phyloP scores from a whole-genome alignment of 768 basidiomycete species.

The Tricholoma saponaceum region DNA sequence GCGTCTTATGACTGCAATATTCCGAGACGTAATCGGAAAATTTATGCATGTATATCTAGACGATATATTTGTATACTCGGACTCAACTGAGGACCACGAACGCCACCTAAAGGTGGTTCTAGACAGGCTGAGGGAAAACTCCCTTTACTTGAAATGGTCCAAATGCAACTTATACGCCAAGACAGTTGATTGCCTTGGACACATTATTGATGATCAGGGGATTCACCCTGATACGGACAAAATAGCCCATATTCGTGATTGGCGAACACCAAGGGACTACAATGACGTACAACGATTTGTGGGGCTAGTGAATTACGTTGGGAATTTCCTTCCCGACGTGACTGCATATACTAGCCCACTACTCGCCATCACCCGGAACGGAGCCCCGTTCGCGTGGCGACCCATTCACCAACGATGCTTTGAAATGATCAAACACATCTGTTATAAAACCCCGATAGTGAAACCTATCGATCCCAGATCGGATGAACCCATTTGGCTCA shows the following conservation, averaged over 20 bases:
- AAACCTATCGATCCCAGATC: not conserved
- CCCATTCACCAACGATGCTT: slow-evolving; percentile 22
- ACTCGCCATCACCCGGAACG: slow-evolving; percentile 22
- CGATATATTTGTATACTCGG: slow-evolving; percentile 25
- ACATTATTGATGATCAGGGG: slow-evolving; percentile 33
- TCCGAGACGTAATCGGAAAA: slow-evolving; percentile 30
- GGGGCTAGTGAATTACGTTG: too few species aligned
- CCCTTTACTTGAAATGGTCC: slow-evolving; percentile 28
- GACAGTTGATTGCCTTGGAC: too few species aligned
- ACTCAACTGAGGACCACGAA: too few species aligned
- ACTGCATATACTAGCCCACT: slow-evolving; percentile 28
- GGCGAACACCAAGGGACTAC: too few species aligned
- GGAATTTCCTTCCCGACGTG: slow-evolving; percentile 31
- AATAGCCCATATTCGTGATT: too few species aligned
- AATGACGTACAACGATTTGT: too few species aligned
- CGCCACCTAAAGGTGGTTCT: slow-evolving; percentile 28
- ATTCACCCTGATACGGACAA: too few species aligned
- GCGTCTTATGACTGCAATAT: slow-evolving; percentile 36
- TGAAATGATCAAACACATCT: too few species aligned
- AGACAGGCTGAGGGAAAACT: slow-evolving; percentile 2
- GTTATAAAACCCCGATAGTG: too few species aligned
- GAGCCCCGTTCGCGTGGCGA: slow-evolving; percentile 22
- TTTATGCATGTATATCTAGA: slow-evolving; percentile 43
- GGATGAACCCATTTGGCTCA: slow-evolving; percentile 23
- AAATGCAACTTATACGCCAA: slow-evolving; percentile 30